phyloP scores from a whole-genome alignment of 305 asterid species.

The Solanum aculeatissimum region DNA sequence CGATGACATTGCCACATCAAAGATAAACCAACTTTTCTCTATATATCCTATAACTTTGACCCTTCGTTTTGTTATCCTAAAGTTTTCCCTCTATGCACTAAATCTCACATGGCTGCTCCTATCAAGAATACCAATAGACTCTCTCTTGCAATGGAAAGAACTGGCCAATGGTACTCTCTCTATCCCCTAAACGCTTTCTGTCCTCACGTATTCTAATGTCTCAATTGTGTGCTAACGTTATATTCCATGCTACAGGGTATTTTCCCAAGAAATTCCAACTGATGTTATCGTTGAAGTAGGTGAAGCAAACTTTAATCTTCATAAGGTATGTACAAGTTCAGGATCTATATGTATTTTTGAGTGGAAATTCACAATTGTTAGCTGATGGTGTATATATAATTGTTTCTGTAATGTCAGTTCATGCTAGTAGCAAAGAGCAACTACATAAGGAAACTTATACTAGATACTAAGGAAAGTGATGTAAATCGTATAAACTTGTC shows the following conservation, averaged over 20 bases:
- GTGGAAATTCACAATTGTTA: not conserved
- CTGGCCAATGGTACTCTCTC: constrained; percentile 70
- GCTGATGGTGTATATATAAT: not conserved
- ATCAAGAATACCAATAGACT: constrained; percentile 20
- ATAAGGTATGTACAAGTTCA: constrained; percentile 44
- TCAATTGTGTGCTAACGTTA: not conserved
- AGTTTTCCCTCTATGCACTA: constrained; percentile 1
- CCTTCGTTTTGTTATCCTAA: not conserved
- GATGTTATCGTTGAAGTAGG: constrained; percentile 77
- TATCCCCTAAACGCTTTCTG: not conserved
- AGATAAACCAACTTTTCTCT: constrained; percentile 18
- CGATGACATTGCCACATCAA: not conserved
- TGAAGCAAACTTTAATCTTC: constrained; percentile 71
- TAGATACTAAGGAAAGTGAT: constrained; percentile 60
- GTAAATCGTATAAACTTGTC: constrained; percentile 53
- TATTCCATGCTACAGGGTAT: constrained; percentile 42
- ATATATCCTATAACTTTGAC: constrained; percentile 10
- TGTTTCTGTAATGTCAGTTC: constrained; percentile 32
- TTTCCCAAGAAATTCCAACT: constrained; percentile 79
- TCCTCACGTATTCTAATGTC: not conserved
- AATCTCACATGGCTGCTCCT: constrained; percentile 16
- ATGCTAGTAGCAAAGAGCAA: constrained; percentile 97
- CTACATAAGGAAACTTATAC: constrained; percentile 53
- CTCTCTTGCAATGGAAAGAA: constrained; percentile 84
- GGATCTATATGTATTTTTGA: not conserved